phyloP scores from a whole-genome alignment of 2,329 filamentous ascomycete species.

The Xylaria sp. region DNA sequence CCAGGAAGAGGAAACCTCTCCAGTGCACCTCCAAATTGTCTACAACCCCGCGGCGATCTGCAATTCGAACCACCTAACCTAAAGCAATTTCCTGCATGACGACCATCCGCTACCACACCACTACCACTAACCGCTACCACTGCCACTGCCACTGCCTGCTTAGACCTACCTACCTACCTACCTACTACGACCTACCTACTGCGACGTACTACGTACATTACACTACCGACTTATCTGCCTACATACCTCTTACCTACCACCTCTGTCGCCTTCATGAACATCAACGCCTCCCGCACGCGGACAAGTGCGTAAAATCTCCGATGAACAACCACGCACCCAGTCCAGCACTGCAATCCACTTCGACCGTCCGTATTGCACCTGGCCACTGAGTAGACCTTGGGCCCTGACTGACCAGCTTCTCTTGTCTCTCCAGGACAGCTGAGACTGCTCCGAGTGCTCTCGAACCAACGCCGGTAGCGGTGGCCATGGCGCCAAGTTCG shows the following conservation, averaged over 20 bases:
- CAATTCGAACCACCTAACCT: constrained; percentile 20
- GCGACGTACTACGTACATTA: background rate
- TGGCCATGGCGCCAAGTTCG: constrained; percentile 53
- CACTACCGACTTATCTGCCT: background rate
- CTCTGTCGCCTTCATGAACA: constrained; percentile 8
- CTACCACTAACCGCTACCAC: constrained; percentile 8
- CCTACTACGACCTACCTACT: too few relatives aligned
- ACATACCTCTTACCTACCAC: too few relatives aligned
- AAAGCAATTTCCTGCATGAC: constrained; percentile 22
- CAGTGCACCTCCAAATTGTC: constrained; percentile 13
- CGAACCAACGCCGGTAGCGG: constrained; percentile 30
- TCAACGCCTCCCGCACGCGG: constrained; percentile 13
- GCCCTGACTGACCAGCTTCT: constrained; percentile 18
- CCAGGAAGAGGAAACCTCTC: constrained; percentile 19
- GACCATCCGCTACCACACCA: constrained; percentile 10
- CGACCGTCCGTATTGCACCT: background rate
- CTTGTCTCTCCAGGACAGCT: constrained; percentile 24
- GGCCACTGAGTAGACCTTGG: background rate
- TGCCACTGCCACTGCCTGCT: too few relatives aligned
- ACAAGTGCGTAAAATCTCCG: constrained; percentile 22
- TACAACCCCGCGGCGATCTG: constrained; percentile 33
- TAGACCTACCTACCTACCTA: too few relatives aligned
- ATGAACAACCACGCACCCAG: constrained; percentile 13
- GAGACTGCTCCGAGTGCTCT: constrained; percentile 26
- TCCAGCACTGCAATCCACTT: background rate